phyloP scores from a whole-genome alignment of 2,329 filamentous ascomycete genomes.

The Diaporthe ilicicola region DNA sequence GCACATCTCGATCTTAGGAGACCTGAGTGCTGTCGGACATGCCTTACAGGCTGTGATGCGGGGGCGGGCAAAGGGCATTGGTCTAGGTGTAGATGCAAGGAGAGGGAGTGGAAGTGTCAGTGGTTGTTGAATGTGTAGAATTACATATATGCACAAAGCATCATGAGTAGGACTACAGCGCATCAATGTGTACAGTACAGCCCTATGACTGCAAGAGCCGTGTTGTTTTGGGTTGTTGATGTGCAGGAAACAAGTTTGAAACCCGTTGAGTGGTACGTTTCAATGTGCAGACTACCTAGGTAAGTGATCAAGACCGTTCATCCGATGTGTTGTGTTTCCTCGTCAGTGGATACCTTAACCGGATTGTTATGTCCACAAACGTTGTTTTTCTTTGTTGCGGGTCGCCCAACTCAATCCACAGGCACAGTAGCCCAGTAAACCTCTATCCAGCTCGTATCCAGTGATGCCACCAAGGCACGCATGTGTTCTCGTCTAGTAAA shows the following conservation, averaged over 20 bases:
- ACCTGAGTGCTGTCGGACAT: slow-evolving; percentile 80
- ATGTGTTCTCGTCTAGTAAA: neutral
- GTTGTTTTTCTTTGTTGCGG: neutral
- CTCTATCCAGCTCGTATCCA: neutral
- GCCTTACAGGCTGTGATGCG: slow-evolving; percentile 74
- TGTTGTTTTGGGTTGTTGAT: neutral
- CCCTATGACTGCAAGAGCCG: neutral
- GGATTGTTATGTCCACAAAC: neutral
- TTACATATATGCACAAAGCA: neutral
- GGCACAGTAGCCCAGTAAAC: neutral
- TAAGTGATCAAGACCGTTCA: slow-evolving; percentile 5
- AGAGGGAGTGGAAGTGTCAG: neutral
- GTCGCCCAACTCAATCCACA: neutral
- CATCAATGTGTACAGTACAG: neutral
- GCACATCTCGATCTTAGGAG: slow-evolving; percentile 87
- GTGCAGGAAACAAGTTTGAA: slow-evolving; percentile 21
- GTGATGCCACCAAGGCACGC: too few species aligned
- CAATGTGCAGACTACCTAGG: neutral
- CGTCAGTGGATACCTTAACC: slow-evolving; percentile 3
- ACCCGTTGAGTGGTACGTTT: neutral
- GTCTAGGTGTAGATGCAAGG: slow-evolving; percentile 55
- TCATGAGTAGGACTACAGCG: neutral
- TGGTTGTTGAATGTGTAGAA: neutral
- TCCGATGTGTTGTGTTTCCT: slow-evolving; percentile 13
- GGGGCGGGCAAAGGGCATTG: slow-evolving; percentile 77